Base-by-base conservation (phyloP, 1,284 basidiomycete genomes). In the Marasmius oreades region DNA sequence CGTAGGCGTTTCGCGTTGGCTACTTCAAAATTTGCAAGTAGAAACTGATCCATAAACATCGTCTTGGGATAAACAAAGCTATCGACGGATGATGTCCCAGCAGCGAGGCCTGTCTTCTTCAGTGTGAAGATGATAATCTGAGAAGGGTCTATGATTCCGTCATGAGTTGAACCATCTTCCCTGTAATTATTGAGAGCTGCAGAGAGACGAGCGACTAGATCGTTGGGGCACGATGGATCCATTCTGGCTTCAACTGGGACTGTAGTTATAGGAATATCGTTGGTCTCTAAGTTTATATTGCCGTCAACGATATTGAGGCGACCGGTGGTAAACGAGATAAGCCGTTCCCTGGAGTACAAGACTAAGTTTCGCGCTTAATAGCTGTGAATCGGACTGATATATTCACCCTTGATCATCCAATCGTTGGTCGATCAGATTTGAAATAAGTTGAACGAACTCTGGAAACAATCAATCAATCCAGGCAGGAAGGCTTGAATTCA, bases 31-130 rank as follows among this genome's bases (percentile, higher is more conserved):
- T 88, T 89, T 52, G 78, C 75, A 52, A 75, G 73, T 60, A 90
- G 63, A 63, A 90, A 92, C 57, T 82, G 81, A 65, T 92, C 90
- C 52, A 92, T 72, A 64, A 81, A 90, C 43, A 92, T 73, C 33
- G 73, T 71, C 60, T 78, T 79, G 2, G 89, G 88, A 60, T 80
- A 92, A 22, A 67, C 69, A 62, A 90, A 85, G 2, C 73, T 73
- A 55, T 80, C 77, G 7, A 66, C 57, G 1, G 70, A 58, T 10
- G 61, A 20, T 16, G 55, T 48, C 11, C 58, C 42, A 24, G 51
- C 46, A 37, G 52, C 47, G 18, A 58, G 28, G 43, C 64, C 61
- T 45, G 54, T 31, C 26, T 52, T 34, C 51, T 73, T 73, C 22
- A 88, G 73, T 37, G 82, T 73, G 65, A 90, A 90, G 0, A 77